phyloP scores from a whole-genome alignment of 73 alveolate species.

The Paramecium bursaria region DNA sequence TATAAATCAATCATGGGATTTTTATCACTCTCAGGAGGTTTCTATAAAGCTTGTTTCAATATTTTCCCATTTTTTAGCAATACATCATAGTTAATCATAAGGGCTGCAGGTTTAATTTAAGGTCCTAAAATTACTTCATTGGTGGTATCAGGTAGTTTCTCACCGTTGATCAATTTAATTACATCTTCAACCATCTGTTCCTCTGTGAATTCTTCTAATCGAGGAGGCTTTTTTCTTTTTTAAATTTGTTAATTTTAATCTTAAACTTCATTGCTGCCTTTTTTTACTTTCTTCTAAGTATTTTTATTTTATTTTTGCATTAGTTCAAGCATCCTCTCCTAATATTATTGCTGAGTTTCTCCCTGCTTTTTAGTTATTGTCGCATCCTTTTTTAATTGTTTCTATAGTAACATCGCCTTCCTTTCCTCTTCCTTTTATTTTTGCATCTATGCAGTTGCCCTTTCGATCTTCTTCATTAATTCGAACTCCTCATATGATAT shows the following conservation, averaged over 20 bases:
- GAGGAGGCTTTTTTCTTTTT: no score
- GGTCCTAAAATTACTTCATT: neutral
- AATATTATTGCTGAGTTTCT: conserved; percentile 9
- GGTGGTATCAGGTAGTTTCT: no score
- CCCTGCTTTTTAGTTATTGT: conserved; percentile 11
- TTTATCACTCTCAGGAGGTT: conserved; percentile 51
- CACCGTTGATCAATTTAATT: conserved; percentile 11
- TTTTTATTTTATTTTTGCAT: conserved; percentile 5
- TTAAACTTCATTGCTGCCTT: conserved; percentile 22
- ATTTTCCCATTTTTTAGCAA: conserved; percentile 10
- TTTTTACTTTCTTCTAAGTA: conserved; percentile 1
- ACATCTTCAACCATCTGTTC: neutral
- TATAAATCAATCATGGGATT: conserved; percentile 40
- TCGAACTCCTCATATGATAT: conserved; percentile 25
- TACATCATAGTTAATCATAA: conserved; percentile 35
- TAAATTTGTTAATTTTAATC: no score
- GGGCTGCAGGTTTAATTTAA: neutral
- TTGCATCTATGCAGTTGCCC: conserved; percentile 1
- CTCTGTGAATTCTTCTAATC: conserved; percentile 23
- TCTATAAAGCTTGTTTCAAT: conserved; percentile 28
- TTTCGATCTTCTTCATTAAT: conserved; percentile 27
- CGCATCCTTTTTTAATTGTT: conserved; percentile 26
- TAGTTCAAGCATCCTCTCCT: conserved; percentile 18
- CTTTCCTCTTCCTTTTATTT: conserved; percentile 30
- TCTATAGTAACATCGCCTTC: neutral